Evolutionary conservation across 805 yeast genomes (phyloP).

Genomic region (Tetrapisispora pingtungensis): DNA sequence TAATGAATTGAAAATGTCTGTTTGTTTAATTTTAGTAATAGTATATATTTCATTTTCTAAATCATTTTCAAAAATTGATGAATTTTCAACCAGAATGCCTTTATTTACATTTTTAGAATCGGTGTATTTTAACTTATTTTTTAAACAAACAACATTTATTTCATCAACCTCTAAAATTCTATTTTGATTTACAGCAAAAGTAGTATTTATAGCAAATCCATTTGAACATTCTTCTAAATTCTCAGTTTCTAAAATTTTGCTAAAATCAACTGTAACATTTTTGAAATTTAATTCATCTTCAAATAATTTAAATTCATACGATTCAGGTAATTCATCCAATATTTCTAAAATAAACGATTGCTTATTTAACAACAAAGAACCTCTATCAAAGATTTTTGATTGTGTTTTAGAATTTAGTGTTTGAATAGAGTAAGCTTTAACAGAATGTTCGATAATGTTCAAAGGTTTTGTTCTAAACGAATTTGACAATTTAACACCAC

Average conservation of each 20-base stretch:
- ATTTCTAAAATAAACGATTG: constrained; percentile 29
- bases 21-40: constrained; percentile 9
- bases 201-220: constrained; percentile 32
- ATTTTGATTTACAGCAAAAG: constrained; percentile 38
- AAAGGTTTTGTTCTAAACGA: constrained; percentile 53
- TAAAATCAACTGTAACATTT: constrained; percentile 8
- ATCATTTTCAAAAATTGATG: background rate
- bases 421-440: constrained; percentile 38
- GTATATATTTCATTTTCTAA: background rate
- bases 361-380: constrained; percentile 30
- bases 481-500: constrained; percentile 68
- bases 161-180: constrained; percentile 40
- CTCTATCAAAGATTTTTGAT: constrained; percentile 37
- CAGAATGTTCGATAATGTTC: constrained; percentile 45
- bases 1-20: constrained; percentile 38
- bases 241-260: constrained; percentile 25
- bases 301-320: constrained; percentile 28
- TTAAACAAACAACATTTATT: constrained; percentile 37
- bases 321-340: constrained; percentile 19
- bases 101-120: constrained; percentile 3
- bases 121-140: constrained; percentile 7
- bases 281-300: constrained; percentile 17
- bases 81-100: background rate
- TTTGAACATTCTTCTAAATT: constrained; percentile 32
- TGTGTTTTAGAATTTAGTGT: constrained; percentile 8